Base-by-base conservation (phyloP, 176 grass and related monocot species). In the Oryza glaberrima region DNA sequence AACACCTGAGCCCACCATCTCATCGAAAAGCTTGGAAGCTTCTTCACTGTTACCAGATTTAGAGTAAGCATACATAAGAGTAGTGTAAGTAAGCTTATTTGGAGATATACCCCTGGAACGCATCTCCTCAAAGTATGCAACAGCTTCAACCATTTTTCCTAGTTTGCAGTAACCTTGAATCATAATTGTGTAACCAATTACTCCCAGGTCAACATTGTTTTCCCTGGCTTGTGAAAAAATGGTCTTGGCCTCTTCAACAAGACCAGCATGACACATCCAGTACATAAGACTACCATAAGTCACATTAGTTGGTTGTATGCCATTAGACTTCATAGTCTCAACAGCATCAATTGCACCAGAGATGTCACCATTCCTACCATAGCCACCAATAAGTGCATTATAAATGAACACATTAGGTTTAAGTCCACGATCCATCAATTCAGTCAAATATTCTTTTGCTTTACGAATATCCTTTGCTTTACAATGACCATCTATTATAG, bases 1-100 rank as follows among this genome's bases (percentile, higher is more conserved):
- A 89, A 98, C 84, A 25, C 87, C 88, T 35, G 48, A 86, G 76
- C 79, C 79, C 75, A 91, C 54, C 95, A 98, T 98, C 82, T 98
- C 87, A 44, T 87, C 83, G 76, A 94, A 85, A 92, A 91, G 85
- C 79, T 91, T 86, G 81, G 80, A 89, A 16, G 92, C 95, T 78
- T 83, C 87, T 79, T 90, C 72, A 35, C 65, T 91, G 43, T 91
- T 86, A 13, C 90, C 92, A 69, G 82, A 90, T 90, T 98, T 94
- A 85, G 75, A 88, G 64, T 91, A 93, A 36, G 88, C 95, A 86
- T 84, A 86, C 71, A 98, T 98, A 66, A 98, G 80, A 67, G 69
- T 86, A 54, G 95, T 98, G 73, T 95, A 98, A 69, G 95, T 98
- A 44, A 88, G 20, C 71, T 95, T 98, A 81, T 98, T 98, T 77